Evolutionary conservation across 805 yeast species (phyloP).

Genomic region (Tetrapisispora namnaoensis): DNA sequence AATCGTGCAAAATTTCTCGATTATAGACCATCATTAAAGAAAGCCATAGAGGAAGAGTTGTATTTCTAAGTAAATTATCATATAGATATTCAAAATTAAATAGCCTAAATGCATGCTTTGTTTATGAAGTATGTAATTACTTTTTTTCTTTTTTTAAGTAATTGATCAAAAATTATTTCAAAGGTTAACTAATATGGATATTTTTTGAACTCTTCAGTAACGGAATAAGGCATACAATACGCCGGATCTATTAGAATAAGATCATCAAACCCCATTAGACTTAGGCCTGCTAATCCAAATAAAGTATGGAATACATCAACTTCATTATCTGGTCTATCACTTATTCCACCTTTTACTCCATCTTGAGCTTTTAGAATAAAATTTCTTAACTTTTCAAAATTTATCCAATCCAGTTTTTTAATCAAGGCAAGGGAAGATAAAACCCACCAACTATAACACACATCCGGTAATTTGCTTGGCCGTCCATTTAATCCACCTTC

Average conservation of each 20-base stretch:
- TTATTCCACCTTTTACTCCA: slow-evolving; percentile 70
- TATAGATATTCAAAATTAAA: neutral
- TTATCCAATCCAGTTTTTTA: slow-evolving; percentile 66
- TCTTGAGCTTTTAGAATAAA: slow-evolving; percentile 80
- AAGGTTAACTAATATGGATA: slow-evolving; percentile 24
- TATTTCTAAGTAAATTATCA: slow-evolving; percentile 23
- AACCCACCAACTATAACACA: slow-evolving; percentile 99
- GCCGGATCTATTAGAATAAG: slow-evolving; percentile 69
- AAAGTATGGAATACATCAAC: slow-evolving; percentile 89
- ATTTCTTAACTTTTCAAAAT: slow-evolving; percentile 44
- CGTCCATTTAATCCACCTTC: slow-evolving; percentile 94
- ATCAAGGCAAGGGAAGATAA: slow-evolving; percentile 64
- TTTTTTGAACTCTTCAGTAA: slow-evolving; percentile 29
- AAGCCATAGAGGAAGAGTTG: slow-evolving; percentile 39
- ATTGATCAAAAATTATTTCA: neutral
- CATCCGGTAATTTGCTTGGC: slow-evolving; percentile 92
- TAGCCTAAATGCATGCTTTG: neutral
- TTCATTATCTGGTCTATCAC: slow-evolving; percentile 85
- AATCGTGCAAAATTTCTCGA: slow-evolving; percentile 59
- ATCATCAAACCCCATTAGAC: slow-evolving; percentile 55
- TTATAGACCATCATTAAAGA: slow-evolving; percentile 52
- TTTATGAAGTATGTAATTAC: neutral
- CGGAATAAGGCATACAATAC: slow-evolving; percentile 63
- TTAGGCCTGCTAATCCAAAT: slow-evolving; percentile 82
- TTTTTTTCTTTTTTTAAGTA: neutral